Base-by-base conservation (phyloP, 345 rosid genomes). In the Eutrema yunnanense region DNA sequence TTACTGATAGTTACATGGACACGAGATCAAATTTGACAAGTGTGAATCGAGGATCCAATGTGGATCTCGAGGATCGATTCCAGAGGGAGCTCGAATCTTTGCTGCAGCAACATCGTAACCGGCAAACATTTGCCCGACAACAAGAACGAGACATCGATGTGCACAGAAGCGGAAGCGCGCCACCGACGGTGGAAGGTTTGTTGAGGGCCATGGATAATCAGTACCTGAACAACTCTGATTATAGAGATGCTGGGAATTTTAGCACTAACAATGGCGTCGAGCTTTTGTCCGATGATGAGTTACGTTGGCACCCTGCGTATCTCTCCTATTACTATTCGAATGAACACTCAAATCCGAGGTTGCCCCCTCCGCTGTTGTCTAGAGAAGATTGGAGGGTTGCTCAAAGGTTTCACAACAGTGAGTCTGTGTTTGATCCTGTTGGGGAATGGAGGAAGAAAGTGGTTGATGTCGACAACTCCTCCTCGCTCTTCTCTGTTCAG, bases 141-240 rank as follows among this genome's bases (percentile, higher is more conserved):
- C 72, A 60, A 41, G 91, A 86, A 43, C 82, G 85, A 62, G 88
- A 83, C 54, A 66, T 85, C 10, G 81, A 86, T 64, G 82, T 81
- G 7, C 82, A 78, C 71, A 81, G 99, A 73, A 83, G 96, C 78
- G 97, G 99, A 32, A 92, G 96, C 77, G 99, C 99, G 0, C 96
- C 96, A 2, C 99, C 99, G 26, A 92, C 96, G 1, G 96, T 90
- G 34, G 92, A 95, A 78, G 99, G 97, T 72, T 88, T 96, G 33
- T 76, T 86, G 34, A 81, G 80, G 64, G 97, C 96, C 5, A 85
- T 88, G 57, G 95, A 84, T 50, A 75, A 89, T 75, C 88, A 89
- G 33, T 85, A 86, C 69, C 64, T 82, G 67, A 81, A 85, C 70
- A 69, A 29, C 51, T 71, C 82, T 40, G 83, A 73, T 65, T 71